phyloP scores from a whole-genome alignment of 2,329 filamentous ascomycete species.

The Pseudonectria buxi region DNA sequence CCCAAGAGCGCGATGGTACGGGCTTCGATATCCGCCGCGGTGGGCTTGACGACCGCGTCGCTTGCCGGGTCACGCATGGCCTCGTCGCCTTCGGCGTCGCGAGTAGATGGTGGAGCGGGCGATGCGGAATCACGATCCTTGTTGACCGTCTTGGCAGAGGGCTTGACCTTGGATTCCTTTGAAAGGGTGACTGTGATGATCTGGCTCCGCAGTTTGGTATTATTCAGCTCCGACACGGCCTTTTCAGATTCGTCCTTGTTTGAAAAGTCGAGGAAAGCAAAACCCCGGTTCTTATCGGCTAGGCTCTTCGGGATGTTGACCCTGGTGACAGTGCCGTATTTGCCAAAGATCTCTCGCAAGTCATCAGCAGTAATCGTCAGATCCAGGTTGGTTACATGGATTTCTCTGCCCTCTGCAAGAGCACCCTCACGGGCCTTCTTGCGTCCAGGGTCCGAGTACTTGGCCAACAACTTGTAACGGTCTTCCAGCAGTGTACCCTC shows the following conservation, averaged over 20 bases:
- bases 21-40: conserved; percentile 46
- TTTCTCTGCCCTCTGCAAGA: conserved; percentile 77
- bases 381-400: conserved; percentile 69
- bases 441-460: conserved; percentile 74
- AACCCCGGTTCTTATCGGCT: conserved; percentile 65
- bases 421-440: conserved; percentile 77
- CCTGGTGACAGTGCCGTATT: conserved; percentile 68
- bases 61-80: conserved; percentile 28
- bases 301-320: conserved; percentile 65
- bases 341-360: conserved; percentile 61
- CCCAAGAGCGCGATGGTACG: conserved; percentile 78
- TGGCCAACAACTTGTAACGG: conserved; percentile 62
- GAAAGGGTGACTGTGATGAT: conserved; percentile 61
- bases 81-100: conserved; percentile 32
- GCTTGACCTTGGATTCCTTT: conserved; percentile 49
- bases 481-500: conserved; percentile 65
- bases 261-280: conserved; percentile 72
- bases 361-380: conserved; percentile 58
- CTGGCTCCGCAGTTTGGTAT: conserved; percentile 60
- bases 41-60: conserved; percentile 25
- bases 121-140: conserved; percentile 26
- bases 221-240: conserved; percentile 62
- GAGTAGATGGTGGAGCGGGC: conserved; percentile 27
- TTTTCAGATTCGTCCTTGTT: conserved; percentile 61
- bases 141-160: conserved; percentile 40